Conservation (phyloP, 306 rosid species). For the Lablab purpureus region DNA sequence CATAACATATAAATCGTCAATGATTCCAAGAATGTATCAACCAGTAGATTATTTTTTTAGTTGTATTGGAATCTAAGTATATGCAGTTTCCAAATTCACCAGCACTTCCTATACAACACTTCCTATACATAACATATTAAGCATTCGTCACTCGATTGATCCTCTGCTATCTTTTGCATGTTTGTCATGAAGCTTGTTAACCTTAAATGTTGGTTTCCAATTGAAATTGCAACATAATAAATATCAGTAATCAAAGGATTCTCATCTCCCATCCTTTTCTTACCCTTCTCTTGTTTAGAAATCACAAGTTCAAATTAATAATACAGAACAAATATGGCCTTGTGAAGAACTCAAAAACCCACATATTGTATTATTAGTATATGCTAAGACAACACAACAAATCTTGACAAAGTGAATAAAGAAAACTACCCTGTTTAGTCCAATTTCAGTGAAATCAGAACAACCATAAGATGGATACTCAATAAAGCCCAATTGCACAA, state of each 20-base stretch:
- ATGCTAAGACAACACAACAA: not conserved
- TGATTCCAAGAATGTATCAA: too few relatives aligned
- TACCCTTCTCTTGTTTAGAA: not conserved
- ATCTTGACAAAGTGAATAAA: too few relatives aligned
- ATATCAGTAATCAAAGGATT: not conserved
- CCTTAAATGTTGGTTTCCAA: not conserved
- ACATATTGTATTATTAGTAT: not conserved
- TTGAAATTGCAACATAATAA: not conserved
- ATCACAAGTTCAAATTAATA: not conserved
- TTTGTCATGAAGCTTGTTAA: too few relatives aligned
- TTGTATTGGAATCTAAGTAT: too few relatives aligned
- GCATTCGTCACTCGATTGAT: too few relatives aligned
- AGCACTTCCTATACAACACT: too few relatives aligned
- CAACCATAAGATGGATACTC: conserved; percentile 1
- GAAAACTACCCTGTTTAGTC: not conserved
- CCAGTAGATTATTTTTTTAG: too few relatives aligned
- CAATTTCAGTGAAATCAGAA: not conserved
- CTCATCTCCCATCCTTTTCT: conserved; percentile 7
- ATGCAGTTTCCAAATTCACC: too few relatives aligned
- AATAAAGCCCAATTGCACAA: not conserved
- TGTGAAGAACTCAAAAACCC: not conserved
- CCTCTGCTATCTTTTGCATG: too few relatives aligned
- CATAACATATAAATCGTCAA: too few relatives aligned
- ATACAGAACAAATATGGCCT: not conserved
- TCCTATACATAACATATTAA: too few relatives aligned